Evolutionary conservation across 257 asterid species (phyloP), one percentile per base, ranked within the genome.

Genomic region (Solanum okadae): DNA sequence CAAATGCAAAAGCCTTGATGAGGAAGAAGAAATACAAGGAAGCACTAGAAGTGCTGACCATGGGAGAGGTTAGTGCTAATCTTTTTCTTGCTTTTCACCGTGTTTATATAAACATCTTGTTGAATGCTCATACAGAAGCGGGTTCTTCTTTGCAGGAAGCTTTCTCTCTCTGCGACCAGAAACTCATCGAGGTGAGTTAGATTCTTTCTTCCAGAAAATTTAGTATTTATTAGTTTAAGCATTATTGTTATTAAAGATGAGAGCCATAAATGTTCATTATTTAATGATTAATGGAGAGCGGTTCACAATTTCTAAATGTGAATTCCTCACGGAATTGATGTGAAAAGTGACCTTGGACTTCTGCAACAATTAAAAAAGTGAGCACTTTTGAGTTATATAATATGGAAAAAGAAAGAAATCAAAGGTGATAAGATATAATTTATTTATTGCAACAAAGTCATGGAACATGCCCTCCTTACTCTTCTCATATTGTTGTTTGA

Each of bases 1-100:
- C 98, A 72, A 97, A 94, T 89, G 99, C 92, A 10, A 97, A 94
- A 91, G 92, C 94, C 90, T 92, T 97, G 86, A 89, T 97, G 71
- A 93, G 92, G 84, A 90, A 84, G 93, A 93, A 94, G 84, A 91
- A 92, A 84, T 96, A 90, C 85, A 92, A 87, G 93, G 98, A 95
- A 89, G 99, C 99, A 46, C 52, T 97, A 44, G 99, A 97, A 93
- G 98, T 97, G 90, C 99, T 97, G 73, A 92, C 90, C 89, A 92
- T 97, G 98, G 98, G 99, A 67, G 99, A 97, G 95, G 98, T 94
- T 85, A 88, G 90, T 83, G 85, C 84, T 76, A 44, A 63, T 81
- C 10, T 18, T 59, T 73, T 35, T 52, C 85, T 52, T 82, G 73
- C 23, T 44, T 22, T 65, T 34, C 42, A 10, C 65, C 0, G 5